Percentiles rank a stretch among this genome's conserved stretches.
phyloP scores from a whole-genome alignment of 768 basidiomycete species.

The Tylopilus balloui region DNA sequence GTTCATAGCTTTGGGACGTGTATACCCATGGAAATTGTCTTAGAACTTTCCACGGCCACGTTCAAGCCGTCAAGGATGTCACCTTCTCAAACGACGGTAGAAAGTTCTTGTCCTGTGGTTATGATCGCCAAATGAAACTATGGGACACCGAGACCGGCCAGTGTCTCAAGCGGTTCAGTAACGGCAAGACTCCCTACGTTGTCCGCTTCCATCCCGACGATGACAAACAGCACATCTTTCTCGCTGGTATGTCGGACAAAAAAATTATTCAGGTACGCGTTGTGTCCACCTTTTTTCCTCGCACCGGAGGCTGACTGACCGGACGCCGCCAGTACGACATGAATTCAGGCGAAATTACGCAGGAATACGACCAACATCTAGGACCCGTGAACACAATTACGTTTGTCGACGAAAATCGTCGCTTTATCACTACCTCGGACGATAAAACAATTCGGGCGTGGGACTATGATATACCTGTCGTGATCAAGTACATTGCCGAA shows the following conservation, averaged over 20 bases:
- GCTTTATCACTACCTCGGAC: constrained; percentile 97
- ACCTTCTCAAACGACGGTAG: constrained; percentile 92
- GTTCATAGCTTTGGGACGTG: constrained; percentile 89
- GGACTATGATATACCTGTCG: constrained; percentile 99
- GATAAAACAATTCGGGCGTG: constrained; percentile 99
- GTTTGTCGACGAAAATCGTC: constrained; percentile 95
- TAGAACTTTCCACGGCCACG: constrained; percentile 95
- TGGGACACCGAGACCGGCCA: constrained; percentile 99
- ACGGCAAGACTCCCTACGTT: constrained; percentile 96
- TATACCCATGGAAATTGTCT: constrained; percentile 96
- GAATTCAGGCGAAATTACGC: constrained; percentile 89
- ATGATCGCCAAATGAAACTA: constrained; percentile 96
- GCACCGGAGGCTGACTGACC: not conserved
- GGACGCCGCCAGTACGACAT: constrained; percentile 75
- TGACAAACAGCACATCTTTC: constrained; percentile 93
- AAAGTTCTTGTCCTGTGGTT: constrained; percentile 86
- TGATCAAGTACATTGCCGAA: constrained; percentile 99
- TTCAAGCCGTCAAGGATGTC: constrained; percentile 94
- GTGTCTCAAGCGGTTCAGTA: constrained; percentile 93
- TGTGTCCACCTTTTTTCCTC: not conserved
- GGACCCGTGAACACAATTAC: constrained; percentile 99
- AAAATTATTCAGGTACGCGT: constrained; percentile 89
- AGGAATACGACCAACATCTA: constrained; percentile 98
- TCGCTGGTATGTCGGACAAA: constrained; percentile 99
- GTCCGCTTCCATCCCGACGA: constrained; percentile 93